Conservation (phyloP, 768 basidiomycete species). For the Naganishia kalamii region DNA sequence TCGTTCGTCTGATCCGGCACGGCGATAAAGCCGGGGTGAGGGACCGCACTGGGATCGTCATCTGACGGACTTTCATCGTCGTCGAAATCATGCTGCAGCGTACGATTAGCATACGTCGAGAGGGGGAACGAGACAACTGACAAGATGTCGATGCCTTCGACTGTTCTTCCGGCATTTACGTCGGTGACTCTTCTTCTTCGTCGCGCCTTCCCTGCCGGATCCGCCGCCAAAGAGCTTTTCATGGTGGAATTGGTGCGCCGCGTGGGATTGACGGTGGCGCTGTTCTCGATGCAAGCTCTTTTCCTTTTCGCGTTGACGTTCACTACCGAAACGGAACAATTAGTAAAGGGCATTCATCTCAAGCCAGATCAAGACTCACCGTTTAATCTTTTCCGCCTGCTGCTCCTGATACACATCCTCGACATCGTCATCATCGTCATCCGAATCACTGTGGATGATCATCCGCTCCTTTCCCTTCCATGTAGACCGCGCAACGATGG, state of each 20-base stretch:
- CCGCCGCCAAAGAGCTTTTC: conserved; percentile 13
- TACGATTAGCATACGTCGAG: too few species aligned
- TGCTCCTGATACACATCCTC: conserved; percentile 1
- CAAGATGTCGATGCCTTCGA: neutral
- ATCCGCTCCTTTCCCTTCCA: conserved; percentile 15
- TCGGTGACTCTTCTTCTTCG: neutral
- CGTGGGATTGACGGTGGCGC: conserved; percentile 3
- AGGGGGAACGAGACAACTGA: neutral
- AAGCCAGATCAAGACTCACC: neutral
- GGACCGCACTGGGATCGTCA: neutral
- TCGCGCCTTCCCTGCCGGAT: neutral
- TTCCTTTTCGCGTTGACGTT: conserved; percentile 13
- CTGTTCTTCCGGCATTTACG: conserved; percentile 10
- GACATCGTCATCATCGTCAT: neutral
- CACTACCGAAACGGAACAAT: neutral
- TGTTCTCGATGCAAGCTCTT: conserved; percentile 1
- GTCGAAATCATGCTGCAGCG: neutral
- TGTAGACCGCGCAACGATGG: neutral
- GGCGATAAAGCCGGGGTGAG: neutral
- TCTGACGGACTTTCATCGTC: neutral
- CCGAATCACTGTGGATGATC: neutral
- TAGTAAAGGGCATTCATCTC: neutral
- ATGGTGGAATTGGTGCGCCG: conserved; percentile 8
- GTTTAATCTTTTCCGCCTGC: conserved; percentile 10
- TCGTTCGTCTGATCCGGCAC: conserved; percentile 14